These are phyloP conservation scores for Massarina eburnea DNA, from an alignment of 2,329 filamentous ascomycete species.

Conservation along the genomic window DNA sequence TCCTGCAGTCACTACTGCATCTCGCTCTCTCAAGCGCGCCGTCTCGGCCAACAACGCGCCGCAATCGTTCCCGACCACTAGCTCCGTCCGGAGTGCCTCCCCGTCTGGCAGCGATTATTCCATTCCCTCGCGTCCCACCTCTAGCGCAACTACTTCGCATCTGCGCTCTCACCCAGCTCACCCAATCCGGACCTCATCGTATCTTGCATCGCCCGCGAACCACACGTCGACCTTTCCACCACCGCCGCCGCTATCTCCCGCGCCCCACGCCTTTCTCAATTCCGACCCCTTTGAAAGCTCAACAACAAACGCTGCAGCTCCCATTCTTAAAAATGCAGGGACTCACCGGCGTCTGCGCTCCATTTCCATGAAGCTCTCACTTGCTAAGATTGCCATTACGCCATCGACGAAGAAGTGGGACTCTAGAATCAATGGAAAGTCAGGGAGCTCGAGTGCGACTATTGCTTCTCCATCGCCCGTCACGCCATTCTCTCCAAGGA, in stretches of 20 bases:
- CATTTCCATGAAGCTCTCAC: conserved; percentile 41
- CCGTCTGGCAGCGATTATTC: conserved; percentile 21
- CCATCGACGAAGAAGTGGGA: conserved; percentile 38
- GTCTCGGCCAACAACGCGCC: conserved; percentile 21
- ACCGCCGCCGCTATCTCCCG: conserved; percentile 32
- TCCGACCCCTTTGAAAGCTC: conserved; percentile 42
- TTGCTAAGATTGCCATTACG: conserved; percentile 41
- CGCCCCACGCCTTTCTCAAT: conserved; percentile 39
- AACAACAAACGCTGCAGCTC: conserved; percentile 30
- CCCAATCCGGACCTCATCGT: conserved; percentile 27
- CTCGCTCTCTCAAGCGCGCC: conserved; percentile 16
- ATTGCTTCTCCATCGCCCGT: too few relatives aligned
- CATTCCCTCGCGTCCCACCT: conserved; percentile 20
- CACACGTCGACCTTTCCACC: conserved; percentile 25
- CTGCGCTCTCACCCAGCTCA: conserved; percentile 11
- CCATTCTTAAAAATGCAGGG: conserved; percentile 35
- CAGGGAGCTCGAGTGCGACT: too few relatives aligned
- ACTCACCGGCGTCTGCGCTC: conserved; percentile 40
- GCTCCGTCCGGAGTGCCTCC: conserved; percentile 29
- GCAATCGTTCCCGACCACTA: conserved; percentile 25
- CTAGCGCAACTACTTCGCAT: conserved; percentile 15
- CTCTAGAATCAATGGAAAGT: conserved; percentile 22
- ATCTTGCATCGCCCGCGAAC: conserved; percentile 21
- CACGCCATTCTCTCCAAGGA: conserved; percentile 36
- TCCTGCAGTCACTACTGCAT: conserved; percentile 21